These are phyloP conservation scores for Talaromyces sp. DNA, from an alignment of 2,329 filamentous ascomycete species.

Conservation along the genomic window DNA sequence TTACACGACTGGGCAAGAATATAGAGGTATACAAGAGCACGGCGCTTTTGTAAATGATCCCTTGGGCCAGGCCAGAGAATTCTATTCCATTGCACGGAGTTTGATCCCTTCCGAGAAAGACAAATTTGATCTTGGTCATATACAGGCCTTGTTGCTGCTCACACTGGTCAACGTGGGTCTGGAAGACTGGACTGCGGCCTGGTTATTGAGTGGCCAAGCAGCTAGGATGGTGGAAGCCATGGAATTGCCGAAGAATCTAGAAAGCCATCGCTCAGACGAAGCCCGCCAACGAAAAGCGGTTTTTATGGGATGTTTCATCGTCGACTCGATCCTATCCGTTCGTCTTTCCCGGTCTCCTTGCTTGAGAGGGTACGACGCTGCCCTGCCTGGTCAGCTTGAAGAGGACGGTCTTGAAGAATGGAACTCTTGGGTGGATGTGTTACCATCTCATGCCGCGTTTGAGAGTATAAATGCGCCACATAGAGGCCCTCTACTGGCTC, in stretches of 20 bases:
- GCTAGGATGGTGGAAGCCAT: constrained; percentile 42
- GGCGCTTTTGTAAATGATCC: constrained; percentile 8
- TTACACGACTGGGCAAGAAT: constrained; percentile 33
- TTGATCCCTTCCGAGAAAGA: constrained; percentile 36
- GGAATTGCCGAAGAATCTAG: constrained; percentile 24
- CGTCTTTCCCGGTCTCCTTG: constrained; percentile 42
- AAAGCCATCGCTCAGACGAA: constrained; percentile 25
- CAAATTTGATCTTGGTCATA: constrained; percentile 35
- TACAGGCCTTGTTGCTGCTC: constrained; percentile 41
- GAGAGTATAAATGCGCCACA: constrained; percentile 23
- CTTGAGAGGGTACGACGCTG: constrained; percentile 42
- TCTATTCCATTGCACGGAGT: constrained; percentile 29
- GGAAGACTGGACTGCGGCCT: constrained; percentile 44
- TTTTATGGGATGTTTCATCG: constrained; percentile 47
- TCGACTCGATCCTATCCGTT: constrained; percentile 48
- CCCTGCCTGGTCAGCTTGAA: constrained; percentile 45
- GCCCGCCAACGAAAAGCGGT: constrained; percentile 36
- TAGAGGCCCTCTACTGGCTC: constrained; percentile 37
- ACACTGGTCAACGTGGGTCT: constrained; percentile 46
- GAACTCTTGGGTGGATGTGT: constrained; percentile 60
- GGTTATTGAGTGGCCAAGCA: constrained; percentile 49
- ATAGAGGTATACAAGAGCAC: constrained; percentile 7
- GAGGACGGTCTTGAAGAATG: constrained; percentile 69
- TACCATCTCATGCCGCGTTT: constrained; percentile 30
- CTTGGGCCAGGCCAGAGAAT: constrained; percentile 25